These are phyloP conservation scores for Diaporthe capsici DNA, from an alignment of 2,329 filamentous ascomycete species.

Conservation along the genomic window DNA sequence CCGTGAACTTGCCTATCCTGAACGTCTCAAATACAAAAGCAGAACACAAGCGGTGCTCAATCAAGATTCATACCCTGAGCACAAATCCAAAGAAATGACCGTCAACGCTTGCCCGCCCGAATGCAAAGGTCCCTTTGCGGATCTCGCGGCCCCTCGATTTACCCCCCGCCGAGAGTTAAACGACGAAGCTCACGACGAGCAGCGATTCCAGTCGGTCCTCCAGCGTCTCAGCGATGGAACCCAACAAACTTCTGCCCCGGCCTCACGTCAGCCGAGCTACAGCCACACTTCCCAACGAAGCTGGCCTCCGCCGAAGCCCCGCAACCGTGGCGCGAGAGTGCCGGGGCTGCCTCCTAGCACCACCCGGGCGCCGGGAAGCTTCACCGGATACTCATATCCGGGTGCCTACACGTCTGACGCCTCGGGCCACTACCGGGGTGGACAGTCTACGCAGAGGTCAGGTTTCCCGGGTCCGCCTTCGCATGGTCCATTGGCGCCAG, in stretches of 20 bases:
- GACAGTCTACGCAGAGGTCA: background rate
- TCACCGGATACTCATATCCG: background rate
- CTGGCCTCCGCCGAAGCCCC: background rate
- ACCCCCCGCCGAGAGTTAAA: background rate
- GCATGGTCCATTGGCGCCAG: background rate
- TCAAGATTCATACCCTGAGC: background rate
- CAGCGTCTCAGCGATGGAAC: background rate
- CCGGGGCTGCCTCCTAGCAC: background rate
- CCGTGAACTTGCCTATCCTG: background rate
- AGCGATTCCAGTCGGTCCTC: background rate
- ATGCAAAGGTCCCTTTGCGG: constrained; percentile 3
- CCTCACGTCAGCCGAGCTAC: background rate
- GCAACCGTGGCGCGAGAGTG: background rate
- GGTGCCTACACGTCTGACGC: no score
- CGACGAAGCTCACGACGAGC: background rate
- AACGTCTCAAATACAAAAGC: no score
- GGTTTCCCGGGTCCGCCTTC: background rate
- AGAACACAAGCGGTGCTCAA: background rate
- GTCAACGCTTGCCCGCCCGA: background rate
- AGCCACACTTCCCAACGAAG: background rate
- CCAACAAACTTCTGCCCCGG: background rate
- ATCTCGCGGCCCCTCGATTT: background rate
- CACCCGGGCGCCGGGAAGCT: background rate
- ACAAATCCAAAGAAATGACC: background rate
- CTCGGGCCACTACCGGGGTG: no score